Evolutionary conservation across 2,329 filamentous ascomycete species (phyloP).

Genomic region (Alternaria postmessia): DNA sequence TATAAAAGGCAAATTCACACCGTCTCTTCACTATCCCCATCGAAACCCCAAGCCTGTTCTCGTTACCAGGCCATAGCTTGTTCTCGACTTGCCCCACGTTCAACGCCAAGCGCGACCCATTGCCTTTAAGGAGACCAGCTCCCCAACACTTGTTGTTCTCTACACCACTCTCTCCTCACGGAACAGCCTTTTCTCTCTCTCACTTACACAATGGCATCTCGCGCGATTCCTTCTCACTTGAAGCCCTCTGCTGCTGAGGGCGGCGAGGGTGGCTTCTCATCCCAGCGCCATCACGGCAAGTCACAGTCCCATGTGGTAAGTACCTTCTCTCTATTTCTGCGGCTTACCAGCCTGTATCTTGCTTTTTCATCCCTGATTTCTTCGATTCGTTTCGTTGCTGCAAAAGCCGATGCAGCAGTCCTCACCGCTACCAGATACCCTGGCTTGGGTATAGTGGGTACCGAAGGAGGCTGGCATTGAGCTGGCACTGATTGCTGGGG

Average conservation of each 20-base stretch:
- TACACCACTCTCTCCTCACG: constrained; percentile 14
- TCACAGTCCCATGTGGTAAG: constrained; percentile 85
- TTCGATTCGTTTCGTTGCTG: neutral
- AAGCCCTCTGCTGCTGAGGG: constrained; percentile 64
- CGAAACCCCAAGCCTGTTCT: constrained; percentile 14
- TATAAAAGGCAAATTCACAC: constrained; percentile 27
- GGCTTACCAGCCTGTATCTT: neutral
- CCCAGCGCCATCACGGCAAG: constrained; percentile 79
- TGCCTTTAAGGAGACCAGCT: constrained; percentile 35
- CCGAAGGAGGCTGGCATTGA: neutral
- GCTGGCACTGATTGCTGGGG: neutral
- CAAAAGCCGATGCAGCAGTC: neutral
- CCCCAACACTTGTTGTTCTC: constrained; percentile 25
- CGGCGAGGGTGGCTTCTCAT: constrained; percentile 58
- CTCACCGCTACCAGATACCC: constrained; percentile 4
- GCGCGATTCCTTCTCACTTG: constrained; percentile 82
- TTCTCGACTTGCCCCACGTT: constrained; percentile 37
- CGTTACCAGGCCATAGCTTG: constrained; percentile 27
- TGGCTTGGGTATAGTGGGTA: neutral
- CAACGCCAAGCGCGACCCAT: constrained; percentile 22
- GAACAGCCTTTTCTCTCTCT: constrained; percentile 5
- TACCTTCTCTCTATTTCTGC: constrained; percentile 37
- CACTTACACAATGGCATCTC: constrained; percentile 69
- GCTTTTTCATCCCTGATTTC: neutral
- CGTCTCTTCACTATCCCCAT: constrained; percentile 19